Base-by-base conservation (phyloP, 116 monocot genomes). In the Posidonia oceanica region DNA sequence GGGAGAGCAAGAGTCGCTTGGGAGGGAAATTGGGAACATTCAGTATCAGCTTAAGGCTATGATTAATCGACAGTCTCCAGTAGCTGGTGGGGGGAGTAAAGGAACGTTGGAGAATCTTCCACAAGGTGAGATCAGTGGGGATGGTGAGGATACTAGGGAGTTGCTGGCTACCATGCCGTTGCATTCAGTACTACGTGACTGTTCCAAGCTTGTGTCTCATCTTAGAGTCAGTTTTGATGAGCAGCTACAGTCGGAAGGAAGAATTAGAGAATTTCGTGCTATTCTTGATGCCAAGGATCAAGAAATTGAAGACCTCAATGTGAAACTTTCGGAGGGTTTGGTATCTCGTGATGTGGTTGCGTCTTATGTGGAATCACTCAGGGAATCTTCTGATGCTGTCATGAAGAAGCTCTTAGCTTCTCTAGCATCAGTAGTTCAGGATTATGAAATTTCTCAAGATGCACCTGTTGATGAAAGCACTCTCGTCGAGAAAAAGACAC, bases 1-100 rank as follows among this genome's bases (percentile, higher is more conserved):
- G 96, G 96, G 83, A 80, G 96, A 96, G 75, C 80, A 81, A 62
- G 91, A 91, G 63, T 74, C 74, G 37, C 81, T 87, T 75, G 84
- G 82, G 14, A 81, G 76, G 77, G 85, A 96, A 57, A 75, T 85
- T 14, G 69, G 61, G 13, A 78, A 38, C 62, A 80, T 96, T 4
- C 80, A 70, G 40, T 23, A 59, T 16, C 70, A 80, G 23, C 86
- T 96, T 58, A 75, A 73, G 60, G 70, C 75, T n/a, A 76, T 87
- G 66, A 59, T 78, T 7, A 36, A 78, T 12, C 62, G 61, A 2
- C 76, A 76, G 17, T 52, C 81, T 52, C 44, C 64, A 22, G 37
- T 40, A 17, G 76, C 6, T 58, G 58, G 51, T 14, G 39, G 59
- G 7, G 41, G 36, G 0, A 75, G 59, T 65, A 74, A 78, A 36